phyloP scores from a whole-genome alignment of 2,329 filamentous ascomycete genomes.

The Aspergillus tamarii region DNA sequence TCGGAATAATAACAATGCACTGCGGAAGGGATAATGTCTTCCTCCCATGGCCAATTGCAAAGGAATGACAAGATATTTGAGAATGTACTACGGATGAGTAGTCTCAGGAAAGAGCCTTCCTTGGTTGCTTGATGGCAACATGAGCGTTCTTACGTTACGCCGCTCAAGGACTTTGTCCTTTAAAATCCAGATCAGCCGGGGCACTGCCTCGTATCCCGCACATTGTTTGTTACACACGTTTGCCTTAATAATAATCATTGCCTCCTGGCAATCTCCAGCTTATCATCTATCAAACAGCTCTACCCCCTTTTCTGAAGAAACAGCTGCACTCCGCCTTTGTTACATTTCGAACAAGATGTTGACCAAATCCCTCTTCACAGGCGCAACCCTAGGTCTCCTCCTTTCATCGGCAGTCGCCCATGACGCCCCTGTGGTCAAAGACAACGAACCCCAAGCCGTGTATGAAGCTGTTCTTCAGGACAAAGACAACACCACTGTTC shows the following conservation, averaged over 20 bases:
- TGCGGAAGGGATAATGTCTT: background rate
- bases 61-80: background rate
- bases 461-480: conserved; percentile 63
- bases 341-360: conserved; percentile 15
- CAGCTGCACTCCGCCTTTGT: background rate
- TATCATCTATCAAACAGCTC: background rate
- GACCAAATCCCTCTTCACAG: conserved; percentile 7
- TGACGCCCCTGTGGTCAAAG: conserved; percentile 49
- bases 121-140: background rate
- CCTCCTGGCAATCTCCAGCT: background rate
- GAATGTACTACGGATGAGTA: background rate
- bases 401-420: conserved; percentile 14
- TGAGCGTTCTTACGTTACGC: background rate
- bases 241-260: background rate
- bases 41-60: background rate
- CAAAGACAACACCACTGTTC: conserved; percentile 57
- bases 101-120: background rate
- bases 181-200: background rate
- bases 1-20: background rate
- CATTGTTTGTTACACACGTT: background rate
- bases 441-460: conserved; percentile 59
- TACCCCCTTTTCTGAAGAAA: background rate
- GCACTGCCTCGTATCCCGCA: background rate
- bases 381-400: conserved; percentile 13
- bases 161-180: background rate